These are phyloP conservation scores for Cudoniella acicularis DNA, from an alignment of 495 filamentous ascomycete species.

Conservation along the genomic window DNA sequence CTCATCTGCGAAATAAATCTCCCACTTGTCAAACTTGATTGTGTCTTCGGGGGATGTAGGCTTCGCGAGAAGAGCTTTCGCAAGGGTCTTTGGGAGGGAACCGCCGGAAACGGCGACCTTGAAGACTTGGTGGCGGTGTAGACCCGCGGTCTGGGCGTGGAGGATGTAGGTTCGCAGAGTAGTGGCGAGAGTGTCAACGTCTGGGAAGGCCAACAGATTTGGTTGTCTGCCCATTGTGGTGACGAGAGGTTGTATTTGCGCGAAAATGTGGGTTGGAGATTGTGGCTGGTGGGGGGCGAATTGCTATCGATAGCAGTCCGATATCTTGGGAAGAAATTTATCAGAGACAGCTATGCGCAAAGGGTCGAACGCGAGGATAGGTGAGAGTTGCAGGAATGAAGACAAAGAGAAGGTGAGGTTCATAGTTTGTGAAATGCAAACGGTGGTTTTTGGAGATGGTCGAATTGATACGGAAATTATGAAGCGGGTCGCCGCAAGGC, in stretches of 20 bases:
- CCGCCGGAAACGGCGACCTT: conserved; percentile 92
- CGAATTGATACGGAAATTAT: conserved; percentile 2
- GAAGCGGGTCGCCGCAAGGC: not conserved
- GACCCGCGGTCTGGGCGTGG: conserved; percentile 68
- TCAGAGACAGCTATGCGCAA: not conserved
- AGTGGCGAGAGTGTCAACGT: conserved; percentile 61
- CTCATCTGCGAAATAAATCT: conserved; percentile 98
- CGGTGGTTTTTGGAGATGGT: not conserved
- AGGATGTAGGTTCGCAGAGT: conserved; percentile 79
- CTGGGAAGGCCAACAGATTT: conserved; percentile 79
- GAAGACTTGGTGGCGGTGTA: conserved; percentile 78
- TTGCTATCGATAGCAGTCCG: conserved; percentile 4
- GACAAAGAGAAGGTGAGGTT: not conserved
- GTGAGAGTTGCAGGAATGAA: not conserved
- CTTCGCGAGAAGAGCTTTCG: conserved; percentile 66
- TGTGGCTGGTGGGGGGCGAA: conserved; percentile 1
- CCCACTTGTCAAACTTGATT: conserved; percentile 81
- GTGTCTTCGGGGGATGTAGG: conserved; percentile 57
- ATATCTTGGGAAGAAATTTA: not conserved
- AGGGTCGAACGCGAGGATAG: not conserved
- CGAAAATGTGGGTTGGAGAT: not conserved
- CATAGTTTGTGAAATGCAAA: not conserved
- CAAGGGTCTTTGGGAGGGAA: conserved; percentile 84
- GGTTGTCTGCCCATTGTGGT: conserved; percentile 65
- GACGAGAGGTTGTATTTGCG: too few relatives aligned